Base-by-base conservation (phyloP, 257 asterid genomes). In the Przewalskia tangutica region DNA sequence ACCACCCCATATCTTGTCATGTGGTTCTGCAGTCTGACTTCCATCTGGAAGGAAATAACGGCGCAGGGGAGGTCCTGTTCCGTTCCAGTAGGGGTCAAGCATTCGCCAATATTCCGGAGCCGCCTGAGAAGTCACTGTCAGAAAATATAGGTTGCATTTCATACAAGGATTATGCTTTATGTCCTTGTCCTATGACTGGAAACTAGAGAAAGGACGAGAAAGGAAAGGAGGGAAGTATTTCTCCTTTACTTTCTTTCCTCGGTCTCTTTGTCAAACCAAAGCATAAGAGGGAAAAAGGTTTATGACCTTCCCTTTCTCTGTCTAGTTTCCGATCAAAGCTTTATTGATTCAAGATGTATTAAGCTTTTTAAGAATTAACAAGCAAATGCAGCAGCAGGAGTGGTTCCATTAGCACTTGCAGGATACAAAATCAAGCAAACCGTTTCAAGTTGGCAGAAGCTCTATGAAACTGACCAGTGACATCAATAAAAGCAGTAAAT, bases 1-100 rank as follows among this genome's bases (percentile, higher is more conserved):
- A 54, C 98, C 98, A 3, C 98, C 98, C 98, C 98, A 95, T 38
- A 91, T 93, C 80, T 23, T 46, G 87, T 95, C 98, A 42, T 79
- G 89, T 6, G 87, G 79, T 67, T 89, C 98, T 0, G 95, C 97
- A 2, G 90, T 88, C 73, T 92, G 85, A 90, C 93, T 95, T 50
- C 98, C 98, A 76, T 95, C 98, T 1, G 80, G 90, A 81, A 89
- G 97, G 91, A 95, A 95, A 88, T 88, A 89, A 4, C 97, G 91
- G 9, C 88, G 90, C 95, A 93, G 83, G 0, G 83, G 86, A 14
- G 79, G 12, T 4, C 94, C 97, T 1, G 65, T 77, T 17, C 93
- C 94, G 0, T 67, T 82, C 98, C 98, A 93, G 84, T 82, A 89
- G 0, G 98, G 97, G 83, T 93, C 98, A 20, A 92, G 90, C 64